Conservation (phyloP, 805 yeast species). For the Starmerella sirachaensis region DNA sequence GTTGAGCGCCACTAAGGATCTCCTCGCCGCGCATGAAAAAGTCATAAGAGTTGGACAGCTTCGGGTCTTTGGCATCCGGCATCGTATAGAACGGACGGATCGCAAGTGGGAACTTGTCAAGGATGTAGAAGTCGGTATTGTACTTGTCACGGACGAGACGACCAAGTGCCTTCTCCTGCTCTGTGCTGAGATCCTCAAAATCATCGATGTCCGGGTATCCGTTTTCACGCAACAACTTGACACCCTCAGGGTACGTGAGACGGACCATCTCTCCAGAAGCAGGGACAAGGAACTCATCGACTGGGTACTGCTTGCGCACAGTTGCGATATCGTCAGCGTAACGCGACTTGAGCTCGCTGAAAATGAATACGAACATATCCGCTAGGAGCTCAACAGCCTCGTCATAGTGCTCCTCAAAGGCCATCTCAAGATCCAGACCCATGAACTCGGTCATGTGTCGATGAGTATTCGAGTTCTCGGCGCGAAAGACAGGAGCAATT, state of each 20-base stretch:
- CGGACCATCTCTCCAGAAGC: constrained; percentile 87
- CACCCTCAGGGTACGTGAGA: constrained; percentile 82
- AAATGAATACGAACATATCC: constrained; percentile 78
- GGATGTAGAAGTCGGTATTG: constrained; percentile 93
- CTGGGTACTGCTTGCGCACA: constrained; percentile 91
- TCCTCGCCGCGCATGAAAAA: constrained; percentile 99
- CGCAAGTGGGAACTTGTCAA: constrained; percentile 96
- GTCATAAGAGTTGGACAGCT: constrained; percentile 94
- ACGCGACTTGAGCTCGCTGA: constrained; percentile 68
- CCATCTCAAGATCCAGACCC: constrained; percentile 96
- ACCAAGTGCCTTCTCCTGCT: constrained; percentile 89
- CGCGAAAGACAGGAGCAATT: constrained; percentile 96
- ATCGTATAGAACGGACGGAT: constrained; percentile 98
- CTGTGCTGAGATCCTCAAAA: constrained; percentile 82
- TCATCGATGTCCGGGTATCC: constrained; percentile 72
- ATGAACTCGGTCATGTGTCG: constrained; percentile 98
- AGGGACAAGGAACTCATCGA: constrained; percentile 93
- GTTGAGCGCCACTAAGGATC: constrained; percentile 98
- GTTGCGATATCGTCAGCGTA: constrained; percentile 73
- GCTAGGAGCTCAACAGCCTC: constrained; percentile 58
- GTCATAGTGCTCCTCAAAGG: constrained; percentile 95
- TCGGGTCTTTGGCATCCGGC: constrained; percentile 90
- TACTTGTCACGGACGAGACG: constrained; percentile 82
- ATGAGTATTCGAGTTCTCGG: constrained; percentile 97
- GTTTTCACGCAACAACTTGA: constrained; percentile 68